Conservation (phyloP, 169 alveolate species). For the Hepatocystis sp. region DNA sequence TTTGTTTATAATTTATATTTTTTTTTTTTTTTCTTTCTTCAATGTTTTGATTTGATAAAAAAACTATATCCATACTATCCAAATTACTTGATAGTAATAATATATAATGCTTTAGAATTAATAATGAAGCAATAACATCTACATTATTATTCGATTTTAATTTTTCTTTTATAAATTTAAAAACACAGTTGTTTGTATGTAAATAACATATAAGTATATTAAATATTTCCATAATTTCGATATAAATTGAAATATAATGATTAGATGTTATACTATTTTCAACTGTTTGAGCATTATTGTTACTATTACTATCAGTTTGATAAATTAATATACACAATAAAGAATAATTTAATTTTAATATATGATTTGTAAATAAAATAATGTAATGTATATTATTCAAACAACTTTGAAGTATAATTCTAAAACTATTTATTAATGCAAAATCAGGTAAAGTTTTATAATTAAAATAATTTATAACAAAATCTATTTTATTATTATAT, state of each 20-base stretch:
- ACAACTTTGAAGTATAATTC: conserved; percentile 37
- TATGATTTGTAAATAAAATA: conserved; percentile 35
- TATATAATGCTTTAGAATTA: conserved; percentile 47
- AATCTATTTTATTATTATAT: conserved; percentile 19
- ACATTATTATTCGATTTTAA: conserved; percentile 13
- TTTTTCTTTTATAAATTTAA: conserved; percentile 45
- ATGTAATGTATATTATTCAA: conserved; percentile 26
- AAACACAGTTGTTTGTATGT: conserved; percentile 33
- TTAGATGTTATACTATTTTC: conserved; percentile 21
- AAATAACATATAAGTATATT: conserved; percentile 49
- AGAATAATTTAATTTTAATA: conserved; percentile 23
- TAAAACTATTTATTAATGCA: conserved; percentile 60
- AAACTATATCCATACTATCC: conserved; percentile 7
- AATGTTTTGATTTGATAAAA: conserved; percentile 52
- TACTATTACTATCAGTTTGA: background rate
- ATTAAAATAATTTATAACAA: conserved; percentile 21
- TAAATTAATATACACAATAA: conserved; percentile 36
- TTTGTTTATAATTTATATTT: background rate
- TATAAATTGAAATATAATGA: conserved; percentile 17
- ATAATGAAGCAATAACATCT: conserved; percentile 32
- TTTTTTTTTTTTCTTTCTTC: background rate
- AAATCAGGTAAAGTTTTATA: conserved; percentile 22
- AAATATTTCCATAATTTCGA: conserved; percentile 62
- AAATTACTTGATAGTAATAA: conserved; percentile 47
- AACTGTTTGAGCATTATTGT: conserved; percentile 10